Conservation (phyloP, 2,329 filamentous ascomycete genomes). For the Penicillium hordei region DNA sequence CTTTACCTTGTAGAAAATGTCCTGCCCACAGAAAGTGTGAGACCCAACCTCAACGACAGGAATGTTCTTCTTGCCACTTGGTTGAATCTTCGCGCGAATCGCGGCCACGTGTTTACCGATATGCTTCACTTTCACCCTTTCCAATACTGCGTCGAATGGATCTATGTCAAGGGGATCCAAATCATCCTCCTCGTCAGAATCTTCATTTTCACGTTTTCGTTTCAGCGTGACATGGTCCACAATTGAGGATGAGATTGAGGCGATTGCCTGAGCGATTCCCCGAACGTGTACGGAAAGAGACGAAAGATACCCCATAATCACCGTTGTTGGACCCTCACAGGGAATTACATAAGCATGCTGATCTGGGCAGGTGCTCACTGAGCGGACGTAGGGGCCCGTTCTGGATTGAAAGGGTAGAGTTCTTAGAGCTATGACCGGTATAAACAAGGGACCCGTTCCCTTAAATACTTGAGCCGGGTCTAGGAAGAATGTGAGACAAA, state of each 20-base stretch:
- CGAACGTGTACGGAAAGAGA: not conserved
- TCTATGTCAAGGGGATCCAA: not conserved
- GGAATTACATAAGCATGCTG: too few relatives aligned
- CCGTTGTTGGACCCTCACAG: too few relatives aligned
- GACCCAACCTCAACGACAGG: not conserved
- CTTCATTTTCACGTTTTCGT: not conserved
- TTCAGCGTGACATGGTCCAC: not conserved
- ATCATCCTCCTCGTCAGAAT: not conserved
- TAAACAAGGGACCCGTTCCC: too few relatives aligned
- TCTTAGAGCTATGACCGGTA: too few relatives aligned
- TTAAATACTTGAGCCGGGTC: too few relatives aligned
- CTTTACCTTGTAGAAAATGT: not conserved
- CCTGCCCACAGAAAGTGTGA: not conserved
- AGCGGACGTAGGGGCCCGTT: too few relatives aligned
- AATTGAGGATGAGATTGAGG: not conserved
- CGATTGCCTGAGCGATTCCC: not conserved
- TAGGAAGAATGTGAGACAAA: too few relatives aligned
- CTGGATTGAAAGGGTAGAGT: too few relatives aligned
- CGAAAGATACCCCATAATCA: not conserved
- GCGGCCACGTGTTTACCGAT: not conserved
- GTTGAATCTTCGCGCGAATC: not conserved
- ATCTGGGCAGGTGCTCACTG: too few relatives aligned
- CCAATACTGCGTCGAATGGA: not conserved
- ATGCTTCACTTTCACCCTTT: not conserved
- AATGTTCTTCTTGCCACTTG: not conserved